Percentiles rank a stretch among this genome's conserved stretches.
phyloP scores from a whole-genome alignment of 257 asterid genomes.

The Solanum raphanifolium region DNA sequence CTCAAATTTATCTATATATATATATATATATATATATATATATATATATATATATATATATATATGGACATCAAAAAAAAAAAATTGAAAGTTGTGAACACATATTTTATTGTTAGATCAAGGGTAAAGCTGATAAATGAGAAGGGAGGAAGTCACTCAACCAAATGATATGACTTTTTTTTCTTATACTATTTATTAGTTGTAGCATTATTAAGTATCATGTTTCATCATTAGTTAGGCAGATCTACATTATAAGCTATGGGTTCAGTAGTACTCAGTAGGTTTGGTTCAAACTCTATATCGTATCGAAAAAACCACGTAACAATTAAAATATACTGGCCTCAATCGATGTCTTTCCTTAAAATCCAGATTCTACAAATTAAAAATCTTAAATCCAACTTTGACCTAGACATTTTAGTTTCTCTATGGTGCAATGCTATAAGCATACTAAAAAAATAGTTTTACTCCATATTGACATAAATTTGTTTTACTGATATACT shows the following conservation, averaged over 20 bases:
- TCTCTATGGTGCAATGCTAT: background rate
- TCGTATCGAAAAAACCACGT: background rate
- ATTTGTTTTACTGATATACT: background rate
- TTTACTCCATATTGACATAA: background rate
- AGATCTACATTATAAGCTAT: background rate
- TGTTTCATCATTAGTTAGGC: background rate
- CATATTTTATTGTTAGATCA: background rate
- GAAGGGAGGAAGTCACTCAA: background rate
- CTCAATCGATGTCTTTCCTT: background rate
- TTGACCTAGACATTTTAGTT: background rate
- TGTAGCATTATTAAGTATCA: background rate
- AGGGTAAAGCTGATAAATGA: background rate
- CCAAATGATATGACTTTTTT: background rate
- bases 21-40: too few species aligned
- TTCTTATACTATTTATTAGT: background rate
- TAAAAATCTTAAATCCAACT: background rate
- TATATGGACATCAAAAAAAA: too few species aligned
- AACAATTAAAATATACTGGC: background rate
- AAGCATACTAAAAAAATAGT: background rate
- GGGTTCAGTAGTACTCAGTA: background rate
- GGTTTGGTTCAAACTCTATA: background rate
- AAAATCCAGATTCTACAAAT: background rate
- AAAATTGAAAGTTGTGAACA: background rate
- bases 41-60: too few species aligned
- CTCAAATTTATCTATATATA: too few species aligned